phyloP scores from a whole-genome alignment of 805 yeast genomes.

The Suhomyces pyralidae region DNA sequence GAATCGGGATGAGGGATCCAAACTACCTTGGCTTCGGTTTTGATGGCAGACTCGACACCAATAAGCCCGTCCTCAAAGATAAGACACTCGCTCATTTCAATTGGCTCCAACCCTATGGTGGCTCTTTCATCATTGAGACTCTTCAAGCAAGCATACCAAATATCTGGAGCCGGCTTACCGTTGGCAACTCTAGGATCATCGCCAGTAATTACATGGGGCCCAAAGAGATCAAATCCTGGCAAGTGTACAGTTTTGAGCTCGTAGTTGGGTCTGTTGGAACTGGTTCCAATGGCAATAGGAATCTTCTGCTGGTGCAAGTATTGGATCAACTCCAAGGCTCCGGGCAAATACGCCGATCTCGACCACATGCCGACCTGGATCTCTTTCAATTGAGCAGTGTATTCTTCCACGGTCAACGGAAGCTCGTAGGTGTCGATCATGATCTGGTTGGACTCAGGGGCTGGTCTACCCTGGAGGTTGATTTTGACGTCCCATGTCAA shows the following conservation, averaged over 20 bases:
- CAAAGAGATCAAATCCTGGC: slow-evolving; percentile 62
- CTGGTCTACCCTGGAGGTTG: slow-evolving; percentile 88
- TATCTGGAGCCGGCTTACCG: slow-evolving; percentile 93
- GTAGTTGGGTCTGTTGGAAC: slow-evolving; percentile 63
- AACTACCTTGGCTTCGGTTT: slow-evolving; percentile 81
- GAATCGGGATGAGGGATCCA: slow-evolving; percentile 94
- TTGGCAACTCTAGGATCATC: slow-evolving; percentile 80
- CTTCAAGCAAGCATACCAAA: slow-evolving; percentile 79
- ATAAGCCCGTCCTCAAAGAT: slow-evolving; percentile 96
- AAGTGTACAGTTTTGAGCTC: slow-evolving; percentile 73
- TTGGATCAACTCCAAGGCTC: slow-evolving; percentile 69
- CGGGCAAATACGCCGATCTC: slow-evolving; percentile 68
- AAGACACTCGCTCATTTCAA: slow-evolving; percentile 73
- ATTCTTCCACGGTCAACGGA: slow-evolving; percentile 63
- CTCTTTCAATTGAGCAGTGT: slow-evolving; percentile 48
- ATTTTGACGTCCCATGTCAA: slow-evolving; percentile 89
- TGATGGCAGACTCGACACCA: slow-evolving; percentile 81
- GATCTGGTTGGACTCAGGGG: slow-evolving; percentile 62
- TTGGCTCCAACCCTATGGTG: slow-evolving; percentile 39
- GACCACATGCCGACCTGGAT: slow-evolving; percentile 65
- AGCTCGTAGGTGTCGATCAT: slow-evolving; percentile 68
- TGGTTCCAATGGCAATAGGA: slow-evolving; percentile 90
- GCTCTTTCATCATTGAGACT: slow-evolving; percentile 58
- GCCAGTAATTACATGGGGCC: slow-evolving; percentile 72
- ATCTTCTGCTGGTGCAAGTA: slow-evolving; percentile 49